Conservation (phyloP, 192 early-diverging fungal species). For the Coemansia erecta region DNA sequence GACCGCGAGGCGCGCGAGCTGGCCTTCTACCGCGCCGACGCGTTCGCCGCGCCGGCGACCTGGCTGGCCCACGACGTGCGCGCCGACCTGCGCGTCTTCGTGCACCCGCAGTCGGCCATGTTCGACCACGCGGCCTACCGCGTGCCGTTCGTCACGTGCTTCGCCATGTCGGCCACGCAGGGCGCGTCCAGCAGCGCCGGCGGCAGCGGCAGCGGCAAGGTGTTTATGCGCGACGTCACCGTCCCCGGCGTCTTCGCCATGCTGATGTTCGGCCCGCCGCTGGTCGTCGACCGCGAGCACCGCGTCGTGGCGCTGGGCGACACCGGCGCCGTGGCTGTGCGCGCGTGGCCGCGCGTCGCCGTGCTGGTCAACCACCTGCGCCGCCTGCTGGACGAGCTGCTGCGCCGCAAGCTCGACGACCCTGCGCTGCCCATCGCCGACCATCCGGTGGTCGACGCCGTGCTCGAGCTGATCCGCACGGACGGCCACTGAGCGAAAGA, state of each 20-base stretch:
- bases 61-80: slow-evolving; percentile 34
- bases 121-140: slow-evolving; percentile 62
- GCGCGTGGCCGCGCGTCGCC: slow-evolving; percentile 71
- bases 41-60: background rate
- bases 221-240: slow-evolving; percentile 60
- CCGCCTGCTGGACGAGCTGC: slow-evolving; percentile 63
- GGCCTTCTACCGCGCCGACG: slow-evolving; percentile 64
- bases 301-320: slow-evolving; percentile 60
- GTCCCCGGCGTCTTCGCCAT: slow-evolving; percentile 66
- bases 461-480: slow-evolving; percentile 29
- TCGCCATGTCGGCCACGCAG: slow-evolving; percentile 36
- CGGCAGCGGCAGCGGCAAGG: slow-evolving; percentile 5
- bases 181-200: background rate
- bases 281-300: slow-evolving; percentile 68
- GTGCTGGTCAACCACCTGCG: slow-evolving; percentile 78
- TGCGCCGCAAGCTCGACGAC: slow-evolving; percentile 71
- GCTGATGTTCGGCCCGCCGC: slow-evolving; percentile 80
- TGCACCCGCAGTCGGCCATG: slow-evolving; percentile 81
- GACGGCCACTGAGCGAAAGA: no score
- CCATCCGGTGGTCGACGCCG: slow-evolving; percentile 34
- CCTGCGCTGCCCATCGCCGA: slow-evolving; percentile 54
- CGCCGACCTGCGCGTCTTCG: slow-evolving; percentile 65
- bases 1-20: slow-evolving; percentile 73
- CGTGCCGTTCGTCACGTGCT: slow-evolving; percentile 69
- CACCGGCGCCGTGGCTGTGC: slow-evolving; percentile 59